A percentile compares a stretch with the other conserved stretches of the same genome.
Conservation (phyloP, 306 rosid species). For the Mimosa bimucronata region DNA sequence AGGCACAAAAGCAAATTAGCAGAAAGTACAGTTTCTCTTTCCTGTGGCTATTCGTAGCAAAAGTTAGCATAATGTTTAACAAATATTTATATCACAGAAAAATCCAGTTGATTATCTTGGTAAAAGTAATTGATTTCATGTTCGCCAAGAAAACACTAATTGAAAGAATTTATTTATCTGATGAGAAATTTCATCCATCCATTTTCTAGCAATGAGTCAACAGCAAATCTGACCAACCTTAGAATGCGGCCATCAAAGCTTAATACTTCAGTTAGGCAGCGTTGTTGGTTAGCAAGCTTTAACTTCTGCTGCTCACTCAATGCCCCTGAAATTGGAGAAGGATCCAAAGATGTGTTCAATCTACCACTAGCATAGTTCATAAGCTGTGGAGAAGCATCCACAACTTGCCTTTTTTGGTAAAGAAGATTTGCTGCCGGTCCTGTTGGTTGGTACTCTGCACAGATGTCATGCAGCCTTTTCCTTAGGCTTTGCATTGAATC, state of each 20-base stretch:
- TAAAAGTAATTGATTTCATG: neutral
- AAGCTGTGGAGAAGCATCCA: slow-evolving; percentile 58
- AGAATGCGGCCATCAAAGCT: slow-evolving; percentile 88
- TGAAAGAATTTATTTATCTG: slow-evolving; percentile 10
- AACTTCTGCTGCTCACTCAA: slow-evolving; percentile 62
- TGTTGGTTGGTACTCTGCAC: slow-evolving; percentile 81
- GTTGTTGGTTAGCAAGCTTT: slow-evolving; percentile 74
- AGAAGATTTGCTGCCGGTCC: slow-evolving; percentile 86
- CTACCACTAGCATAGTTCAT: slow-evolving; percentile 84
- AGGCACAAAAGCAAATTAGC: neutral
- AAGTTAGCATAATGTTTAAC: neutral
- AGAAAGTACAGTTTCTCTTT: neutral
- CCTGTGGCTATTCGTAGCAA: neutral
- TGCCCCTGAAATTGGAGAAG: slow-evolving; percentile 86
- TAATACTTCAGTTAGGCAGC: slow-evolving; percentile 74
- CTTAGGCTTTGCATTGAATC: slow-evolving; percentile 83
- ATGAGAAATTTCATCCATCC: slow-evolving; percentile 26
- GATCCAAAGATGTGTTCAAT: slow-evolving; percentile 79
- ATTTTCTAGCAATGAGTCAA: slow-evolving; percentile 21
- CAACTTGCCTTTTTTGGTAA: slow-evolving; percentile 74
- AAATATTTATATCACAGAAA: neutral
- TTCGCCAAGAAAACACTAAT: slow-evolving; percentile 4
- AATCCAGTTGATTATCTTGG: neutral
- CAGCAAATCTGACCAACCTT: slow-evolving; percentile 58
- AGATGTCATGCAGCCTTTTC: slow-evolving; percentile 76